Evolutionary conservation across 2,329 filamentous ascomycete genomes (phyloP).

Genomic region (Venturia asperata): DNA sequence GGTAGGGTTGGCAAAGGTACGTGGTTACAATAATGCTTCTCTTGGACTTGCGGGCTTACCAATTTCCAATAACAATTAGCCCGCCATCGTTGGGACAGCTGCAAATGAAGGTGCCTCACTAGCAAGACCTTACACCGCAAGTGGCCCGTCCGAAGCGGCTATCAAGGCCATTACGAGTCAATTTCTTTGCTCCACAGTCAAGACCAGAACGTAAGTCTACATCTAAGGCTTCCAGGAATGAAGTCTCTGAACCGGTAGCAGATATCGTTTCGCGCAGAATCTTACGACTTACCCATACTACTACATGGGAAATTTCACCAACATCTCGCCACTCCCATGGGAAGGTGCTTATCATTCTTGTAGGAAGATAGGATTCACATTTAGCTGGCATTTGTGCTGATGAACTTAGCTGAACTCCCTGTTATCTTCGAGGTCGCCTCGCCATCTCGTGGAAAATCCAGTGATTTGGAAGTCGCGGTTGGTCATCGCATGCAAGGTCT

Average conservation of each 20-base stretch:
- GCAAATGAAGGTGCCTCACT: slow-evolving; percentile 32
- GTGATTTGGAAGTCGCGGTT: neutral
- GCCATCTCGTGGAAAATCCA: neutral
- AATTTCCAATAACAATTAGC: slow-evolving; percentile 20
- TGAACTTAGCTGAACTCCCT: neutral
- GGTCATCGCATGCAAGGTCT: slow-evolving; percentile 6
- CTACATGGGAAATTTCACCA: slow-evolving; percentile 33
- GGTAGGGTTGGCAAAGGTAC: neutral
- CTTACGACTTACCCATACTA: slow-evolving; percentile 32
- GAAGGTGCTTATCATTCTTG: slow-evolving; percentile 32
- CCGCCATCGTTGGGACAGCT: slow-evolving; percentile 34
- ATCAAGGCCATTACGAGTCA: slow-evolving; percentile 25
- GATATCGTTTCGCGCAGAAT: slow-evolving; percentile 9
- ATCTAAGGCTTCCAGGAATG: no score
- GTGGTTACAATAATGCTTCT: neutral
- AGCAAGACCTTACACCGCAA: slow-evolving; percentile 27
- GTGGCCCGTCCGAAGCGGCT: slow-evolving; percentile 25
- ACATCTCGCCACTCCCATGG: slow-evolving; percentile 31
- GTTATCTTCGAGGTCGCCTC: neutral
- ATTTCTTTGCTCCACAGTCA: slow-evolving; percentile 29
- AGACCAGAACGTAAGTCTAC: slow-evolving; percentile 24
- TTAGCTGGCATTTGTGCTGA: neutral
- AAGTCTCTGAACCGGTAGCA: neutral
- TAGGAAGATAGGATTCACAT: neutral
- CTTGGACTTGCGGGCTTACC: neutral